Conservation (phyloP, 2,329 filamentous ascomycete genomes). For the Fusarium sp. region DNA sequence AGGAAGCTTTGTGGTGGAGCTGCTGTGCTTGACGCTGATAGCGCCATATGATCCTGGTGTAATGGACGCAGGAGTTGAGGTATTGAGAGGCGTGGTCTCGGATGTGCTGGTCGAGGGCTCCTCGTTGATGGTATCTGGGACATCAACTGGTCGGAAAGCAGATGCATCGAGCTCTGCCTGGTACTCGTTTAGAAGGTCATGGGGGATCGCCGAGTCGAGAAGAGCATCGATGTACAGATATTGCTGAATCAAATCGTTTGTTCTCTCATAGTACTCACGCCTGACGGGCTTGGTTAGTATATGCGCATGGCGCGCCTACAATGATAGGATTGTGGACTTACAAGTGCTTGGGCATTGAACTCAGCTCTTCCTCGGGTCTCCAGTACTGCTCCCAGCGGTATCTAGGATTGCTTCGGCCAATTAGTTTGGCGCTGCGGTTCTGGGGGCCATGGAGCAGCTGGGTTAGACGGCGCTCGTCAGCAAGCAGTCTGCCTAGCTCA, state of each 20-base stretch:
- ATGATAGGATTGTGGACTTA: conserved; percentile 48
- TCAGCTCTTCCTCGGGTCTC: conserved; percentile 81
- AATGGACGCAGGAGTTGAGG: conserved; percentile 30
- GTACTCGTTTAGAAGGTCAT: conserved; percentile 92
- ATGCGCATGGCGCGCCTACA: not conserved
- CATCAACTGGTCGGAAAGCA: conserved; percentile 65
- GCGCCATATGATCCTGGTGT: conserved; percentile 48
- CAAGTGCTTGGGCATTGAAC: conserved; percentile 76
- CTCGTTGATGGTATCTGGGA: conserved; percentile 82
- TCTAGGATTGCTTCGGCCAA: conserved; percentile 86
- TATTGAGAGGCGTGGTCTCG: conserved; percentile 46
- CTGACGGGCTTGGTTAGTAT: conserved; percentile 50
- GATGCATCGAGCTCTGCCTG: conserved; percentile 68
- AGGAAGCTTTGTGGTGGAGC: conserved; percentile 54
- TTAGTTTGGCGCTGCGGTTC: conserved; percentile 85
- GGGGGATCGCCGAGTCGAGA: conserved; percentile 91
- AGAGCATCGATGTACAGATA: conserved; percentile 94
- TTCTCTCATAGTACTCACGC: conserved; percentile 87
- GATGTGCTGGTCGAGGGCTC: conserved; percentile 58
- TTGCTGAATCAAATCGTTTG: conserved; percentile 88
- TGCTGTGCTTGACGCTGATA: conserved; percentile 46
- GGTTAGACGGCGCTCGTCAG: conserved; percentile 69
- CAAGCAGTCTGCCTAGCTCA: conserved; percentile 56
- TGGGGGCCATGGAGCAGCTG: conserved; percentile 73
- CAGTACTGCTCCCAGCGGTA: conserved; percentile 91